Conservation (phyloP, 805 yeast genomes). For the Starmerella scarabaei region DNA sequence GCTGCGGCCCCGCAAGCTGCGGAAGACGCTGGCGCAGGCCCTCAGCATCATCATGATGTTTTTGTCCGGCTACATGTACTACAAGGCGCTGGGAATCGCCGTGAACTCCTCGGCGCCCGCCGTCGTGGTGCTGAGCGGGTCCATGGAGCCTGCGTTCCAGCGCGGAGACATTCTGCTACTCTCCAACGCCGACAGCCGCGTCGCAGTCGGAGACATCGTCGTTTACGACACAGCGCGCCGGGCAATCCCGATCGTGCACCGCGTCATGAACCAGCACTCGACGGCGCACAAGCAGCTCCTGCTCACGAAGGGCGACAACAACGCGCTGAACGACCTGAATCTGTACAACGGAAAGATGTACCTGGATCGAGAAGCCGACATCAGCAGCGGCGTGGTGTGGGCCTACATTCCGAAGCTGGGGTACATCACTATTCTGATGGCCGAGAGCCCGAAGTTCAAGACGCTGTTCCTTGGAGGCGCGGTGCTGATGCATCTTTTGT, state of each 20-base stretch:
- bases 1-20: conserved; percentile 19
- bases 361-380: conserved; percentile 60
- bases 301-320: conserved; percentile 93
- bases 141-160: conserved; percentile 99
- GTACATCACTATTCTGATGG: conserved; percentile 77
- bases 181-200: conserved; percentile 65
- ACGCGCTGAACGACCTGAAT: conserved; percentile 79
- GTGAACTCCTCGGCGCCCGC: conserved; percentile 84
- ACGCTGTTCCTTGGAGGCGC: conserved; percentile 62
- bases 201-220: conserved; percentile 81
- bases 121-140: conserved; percentile 93
- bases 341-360: conserved; percentile 70
- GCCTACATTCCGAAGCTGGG: conserved; percentile 86
- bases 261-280: conserved; percentile 78
- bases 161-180: conserved; percentile 87
- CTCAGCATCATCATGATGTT: conserved; percentile 66
- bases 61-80: conserved; percentile 79
- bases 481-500: conserved; percentile 55
- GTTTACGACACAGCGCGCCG: conserved; percentile 75
- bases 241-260: conserved; percentile 89
- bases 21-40: conserved; percentile 34
- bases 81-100: conserved; percentile 68
- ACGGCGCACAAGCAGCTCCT: conserved; percentile 44
- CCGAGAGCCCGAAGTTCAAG: conserved; percentile 77
- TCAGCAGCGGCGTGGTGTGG: conserved; percentile 74